Base-by-base conservation (phyloP, 2,329 filamentous ascomycete genomes). In the Paecilomyces sp. region DNA sequence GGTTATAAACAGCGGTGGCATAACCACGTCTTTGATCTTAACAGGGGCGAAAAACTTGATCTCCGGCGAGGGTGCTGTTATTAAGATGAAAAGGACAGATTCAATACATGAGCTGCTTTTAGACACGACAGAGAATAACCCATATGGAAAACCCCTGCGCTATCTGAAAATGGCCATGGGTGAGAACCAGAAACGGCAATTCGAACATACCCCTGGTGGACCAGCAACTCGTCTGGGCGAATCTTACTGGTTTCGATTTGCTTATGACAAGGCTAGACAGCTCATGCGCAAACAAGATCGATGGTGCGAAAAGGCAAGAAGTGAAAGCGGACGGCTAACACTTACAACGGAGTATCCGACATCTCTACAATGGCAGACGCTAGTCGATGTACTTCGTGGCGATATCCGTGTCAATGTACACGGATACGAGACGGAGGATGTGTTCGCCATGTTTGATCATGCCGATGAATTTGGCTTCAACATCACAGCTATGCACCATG, bases 151-250 rank as follows among this genome's bases (percentile, higher is more conserved):
- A 41, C 36, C 36, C 15, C 36, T 41, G 83, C 80, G 87, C n/a
- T 89, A 87, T 70, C 88, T 90, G 80, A 90, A 90, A 75, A 89
- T 89, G 86, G 87, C 87, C 0, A 89, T 86, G 62, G 86, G 86
- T 54, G 87, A 89, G 72, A 89, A 89, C 65, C 76, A 86, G 2
- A 89, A 88, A 75, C 75, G 79, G 0, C 36, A 41, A 41, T 41
- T 41, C 13, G 36, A 41, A n/a, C 36, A 41, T 41, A 75, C 84
- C 0, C 86, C 88, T 60, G 85, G 85, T 13, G 54, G 54, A 22
- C 53, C 28, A 12, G 54, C 28, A 18, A 87, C 82, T 62, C 78
- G 87, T 1, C 74, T 89, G 66, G 87, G 87, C 9, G 86, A 89
- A 73, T 86, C 85, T 55, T 89, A 84, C 79, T 81, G 85, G 64